phyloP scores from a whole-genome alignment of 192 early-diverging fungal genomes.

The Backusella tuberculispora region DNA sequence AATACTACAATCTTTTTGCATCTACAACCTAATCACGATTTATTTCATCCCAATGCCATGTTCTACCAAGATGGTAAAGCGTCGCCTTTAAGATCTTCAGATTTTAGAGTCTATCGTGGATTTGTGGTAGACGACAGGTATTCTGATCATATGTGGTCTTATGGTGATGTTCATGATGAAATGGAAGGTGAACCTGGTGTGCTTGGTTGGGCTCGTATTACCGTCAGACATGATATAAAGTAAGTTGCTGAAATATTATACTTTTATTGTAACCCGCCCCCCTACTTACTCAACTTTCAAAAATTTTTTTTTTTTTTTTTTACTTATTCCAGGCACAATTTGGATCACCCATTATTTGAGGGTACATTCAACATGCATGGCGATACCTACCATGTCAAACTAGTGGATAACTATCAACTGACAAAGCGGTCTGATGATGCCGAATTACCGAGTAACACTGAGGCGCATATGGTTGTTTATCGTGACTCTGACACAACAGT shows the following conservation, averaged over 20 bases:
- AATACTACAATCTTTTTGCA: conserved; percentile 68
- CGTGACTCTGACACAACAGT: conserved; percentile 35
- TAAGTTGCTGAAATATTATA: conserved; percentile 2
- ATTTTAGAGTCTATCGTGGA: conserved; percentile 54
- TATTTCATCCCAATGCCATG: conserved; percentile 69
- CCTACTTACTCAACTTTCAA: background rate
- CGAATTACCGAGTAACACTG: conserved; percentile 30
- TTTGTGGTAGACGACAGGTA: conserved; percentile 42
- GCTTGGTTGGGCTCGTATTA: conserved; percentile 54
- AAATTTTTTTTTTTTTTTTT: background rate
- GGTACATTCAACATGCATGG: conserved; percentile 59
- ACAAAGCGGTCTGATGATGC: conserved; percentile 58
- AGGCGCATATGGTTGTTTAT: conserved; percentile 28
- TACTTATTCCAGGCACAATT: conserved; percentile 14
- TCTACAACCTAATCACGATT: conserved; percentile 69
- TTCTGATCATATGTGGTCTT: conserved; percentile 18
- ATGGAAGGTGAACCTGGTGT: conserved; percentile 6
- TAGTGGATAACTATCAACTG: conserved; percentile 52
- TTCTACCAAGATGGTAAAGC: conserved; percentile 39
- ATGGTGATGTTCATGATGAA: conserved; percentile 5
- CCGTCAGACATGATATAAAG: conserved; percentile 47
- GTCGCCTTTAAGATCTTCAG: conserved; percentile 28
- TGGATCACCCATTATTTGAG: conserved; percentile 50
- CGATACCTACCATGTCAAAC: conserved; percentile 65
- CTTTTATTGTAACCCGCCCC: background rate